Percentiles rank a stretch among this genome's conserved stretches.
Evolutionary conservation across 225 moss, liverwort and hornwort genomes (phyloP).

Genomic region (Pseudisothecium myosuroides): DNA sequence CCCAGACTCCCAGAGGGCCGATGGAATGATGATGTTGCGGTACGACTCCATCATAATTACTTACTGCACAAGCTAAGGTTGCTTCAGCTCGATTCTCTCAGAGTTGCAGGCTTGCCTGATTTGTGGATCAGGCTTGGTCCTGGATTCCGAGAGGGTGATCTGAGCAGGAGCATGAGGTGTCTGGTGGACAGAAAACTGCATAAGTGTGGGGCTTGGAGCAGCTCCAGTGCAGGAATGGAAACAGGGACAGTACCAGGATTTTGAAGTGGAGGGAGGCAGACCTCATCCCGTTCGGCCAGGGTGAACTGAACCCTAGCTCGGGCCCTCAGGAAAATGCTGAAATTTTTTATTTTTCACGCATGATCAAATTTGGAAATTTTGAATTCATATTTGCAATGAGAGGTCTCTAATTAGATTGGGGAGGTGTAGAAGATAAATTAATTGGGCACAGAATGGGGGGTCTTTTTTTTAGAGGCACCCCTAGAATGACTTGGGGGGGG

Average conservation of each 20-base stretch:
- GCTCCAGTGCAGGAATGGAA: neutral
- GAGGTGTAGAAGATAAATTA: no score
- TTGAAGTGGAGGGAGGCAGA: neutral
- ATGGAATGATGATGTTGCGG: neutral
- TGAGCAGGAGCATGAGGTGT: neutral
- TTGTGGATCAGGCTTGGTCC: neutral
- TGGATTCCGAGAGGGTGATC: neutral
- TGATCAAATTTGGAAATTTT: no score
- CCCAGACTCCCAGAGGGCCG: no score
- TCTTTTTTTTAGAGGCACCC: no score
- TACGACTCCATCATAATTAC: neutral
- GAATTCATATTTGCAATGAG: no score
- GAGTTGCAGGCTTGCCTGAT: neutral
- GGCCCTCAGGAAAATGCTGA: no score
- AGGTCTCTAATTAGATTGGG: no score
- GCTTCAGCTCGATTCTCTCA: neutral
- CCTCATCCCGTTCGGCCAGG: rapidly evolving
- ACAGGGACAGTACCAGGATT: neutral
- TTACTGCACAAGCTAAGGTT: neutral
- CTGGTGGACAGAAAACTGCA: neutral
- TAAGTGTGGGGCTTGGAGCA: neutral
- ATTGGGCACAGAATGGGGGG: no score
- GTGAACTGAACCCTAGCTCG: no score
- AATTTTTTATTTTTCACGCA: no score
- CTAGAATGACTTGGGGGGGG: no score